phyloP scores from a whole-genome alignment of 139 green algal genomes.

The Volvox africanus region DNA sequence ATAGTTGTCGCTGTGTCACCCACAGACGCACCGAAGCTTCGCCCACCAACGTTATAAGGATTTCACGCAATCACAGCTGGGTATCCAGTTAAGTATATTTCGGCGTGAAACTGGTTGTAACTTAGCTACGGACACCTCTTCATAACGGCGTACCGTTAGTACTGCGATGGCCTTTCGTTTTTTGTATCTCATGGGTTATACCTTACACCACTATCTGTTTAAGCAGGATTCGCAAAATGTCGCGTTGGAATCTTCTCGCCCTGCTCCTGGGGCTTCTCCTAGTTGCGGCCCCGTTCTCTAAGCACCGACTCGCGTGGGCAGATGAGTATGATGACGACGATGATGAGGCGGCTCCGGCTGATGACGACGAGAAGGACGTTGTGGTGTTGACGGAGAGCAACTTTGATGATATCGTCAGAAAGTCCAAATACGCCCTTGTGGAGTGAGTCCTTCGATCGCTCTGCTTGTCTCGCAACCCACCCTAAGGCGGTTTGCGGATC shows the following conservation, averaged over 20 bases:
- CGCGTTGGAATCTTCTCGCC: slow-evolving; percentile 43
- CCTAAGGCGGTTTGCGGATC: neutral
- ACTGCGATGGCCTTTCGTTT: too few relatives aligned
- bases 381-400: slow-evolving; percentile 80
- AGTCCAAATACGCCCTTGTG: slow-evolving; percentile 81
- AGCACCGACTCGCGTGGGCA: slow-evolving; percentile 13
- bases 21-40: too few relatives aligned
- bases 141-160: too few relatives aligned
- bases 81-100: too few relatives aligned
- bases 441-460: slow-evolving; percentile 31
- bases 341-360: slow-evolving; percentile 60
- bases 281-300: slow-evolving; percentile 56
- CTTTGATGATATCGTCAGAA: slow-evolving; percentile 70
- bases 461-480: neutral
- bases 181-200: too few relatives aligned
- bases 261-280: slow-evolving; percentile 61
- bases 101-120: too few relatives aligned
- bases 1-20: too few relatives aligned
- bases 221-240: slow-evolving; percentile 41
- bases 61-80: too few relatives aligned
- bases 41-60: too few relatives aligned
- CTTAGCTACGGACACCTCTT: too few relatives aligned
- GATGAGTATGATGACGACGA: slow-evolving; percentile 41
- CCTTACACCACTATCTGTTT: too few relatives aligned
- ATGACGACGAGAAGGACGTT: slow-evolving; percentile 78